These are phyloP conservation scores for Penicillium turbatum DNA, from an alignment of 495 filamentous ascomycete species.

Conservation along the genomic window DNA sequence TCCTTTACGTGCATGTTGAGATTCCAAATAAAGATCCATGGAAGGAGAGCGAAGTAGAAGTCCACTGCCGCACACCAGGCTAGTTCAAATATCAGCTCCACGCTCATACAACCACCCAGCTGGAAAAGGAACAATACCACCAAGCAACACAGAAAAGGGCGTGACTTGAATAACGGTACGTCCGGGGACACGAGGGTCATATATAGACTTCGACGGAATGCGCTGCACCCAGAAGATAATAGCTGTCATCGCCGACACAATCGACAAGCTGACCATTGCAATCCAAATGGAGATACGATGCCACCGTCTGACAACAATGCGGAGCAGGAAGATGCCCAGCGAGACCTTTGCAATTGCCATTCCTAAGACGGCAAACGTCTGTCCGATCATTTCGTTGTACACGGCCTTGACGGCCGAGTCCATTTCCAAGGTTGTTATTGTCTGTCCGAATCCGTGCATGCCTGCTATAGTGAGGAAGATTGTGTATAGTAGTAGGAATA, in stretches of 20 bases:
- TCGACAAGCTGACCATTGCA: slow-evolving; percentile 14
- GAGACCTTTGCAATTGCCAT: slow-evolving; percentile 26
- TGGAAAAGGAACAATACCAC: slow-evolving; percentile 5
- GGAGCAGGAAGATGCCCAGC: slow-evolving; percentile 19
- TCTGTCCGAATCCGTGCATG: slow-evolving; percentile 17
- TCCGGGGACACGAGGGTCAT: slow-evolving; percentile 18
- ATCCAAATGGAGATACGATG: slow-evolving; percentile 23
- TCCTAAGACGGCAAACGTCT: slow-evolving; percentile 20
- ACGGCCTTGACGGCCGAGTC: slow-evolving; percentile 18
- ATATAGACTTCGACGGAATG: slow-evolving; percentile 12
- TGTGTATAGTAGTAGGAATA: slow-evolving; percentile 20
- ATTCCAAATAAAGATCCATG: slow-evolving; percentile 25
- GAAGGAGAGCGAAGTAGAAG: slow-evolving; percentile 22
- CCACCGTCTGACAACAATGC: slow-evolving; percentile 21
- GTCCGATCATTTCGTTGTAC: slow-evolving; percentile 19
- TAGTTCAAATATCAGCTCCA: background rate
- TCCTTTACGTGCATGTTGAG: slow-evolving; percentile 23
- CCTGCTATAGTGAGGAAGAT: slow-evolving; percentile 17
- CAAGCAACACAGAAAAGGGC: slow-evolving; percentile 17
- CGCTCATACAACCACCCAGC: background rate
- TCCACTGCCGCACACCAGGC: slow-evolving; percentile 24
- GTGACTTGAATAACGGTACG: slow-evolving; percentile 11
- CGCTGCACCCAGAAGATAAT: slow-evolving; percentile 18
- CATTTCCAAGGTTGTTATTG: slow-evolving; percentile 6
- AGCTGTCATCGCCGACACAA: slow-evolving; percentile 15